These are phyloP conservation scores for Brassica hybrid DNA, from an alignment of 441 rosid genomes.

Conservation along the genomic window DNA sequence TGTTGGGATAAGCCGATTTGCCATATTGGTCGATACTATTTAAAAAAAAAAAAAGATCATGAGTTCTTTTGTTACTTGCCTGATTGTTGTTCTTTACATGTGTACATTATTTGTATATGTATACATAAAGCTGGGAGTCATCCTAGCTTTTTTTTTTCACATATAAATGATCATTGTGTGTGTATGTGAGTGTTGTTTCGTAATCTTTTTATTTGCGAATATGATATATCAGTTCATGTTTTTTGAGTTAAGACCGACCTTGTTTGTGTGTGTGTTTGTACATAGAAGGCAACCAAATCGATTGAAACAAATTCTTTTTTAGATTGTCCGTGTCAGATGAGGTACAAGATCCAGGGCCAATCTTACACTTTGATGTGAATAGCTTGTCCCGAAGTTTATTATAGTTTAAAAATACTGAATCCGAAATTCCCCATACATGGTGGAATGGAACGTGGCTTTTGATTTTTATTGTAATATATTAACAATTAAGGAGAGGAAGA, in stretches of 20 bases:
- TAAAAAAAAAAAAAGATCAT: not conserved
- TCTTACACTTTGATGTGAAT: slow-evolving; percentile 16
- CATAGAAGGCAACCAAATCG: slow-evolving; percentile 11
- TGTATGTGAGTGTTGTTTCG: slow-evolving; percentile 8
- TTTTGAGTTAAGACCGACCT: not conserved
- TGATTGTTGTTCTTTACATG: slow-evolving; percentile 18
- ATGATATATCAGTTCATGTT: not conserved
- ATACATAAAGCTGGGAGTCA: slow-evolving; percentile 12
- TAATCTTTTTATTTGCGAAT: slow-evolving; percentile 13
- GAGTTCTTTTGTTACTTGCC: slow-evolving; percentile 13
- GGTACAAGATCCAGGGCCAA: not conserved
- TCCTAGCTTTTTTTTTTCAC: not conserved
- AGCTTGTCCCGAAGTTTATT: slow-evolving; percentile 2
- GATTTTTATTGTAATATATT: not conserved
- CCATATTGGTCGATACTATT: slow-evolving; percentile 8
- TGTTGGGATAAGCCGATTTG: slow-evolving; percentile 14
- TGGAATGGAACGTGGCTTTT: slow-evolving; percentile 32
- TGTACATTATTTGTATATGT: slow-evolving; percentile 34
- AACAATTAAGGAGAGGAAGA: not conserved
- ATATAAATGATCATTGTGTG: slow-evolving; percentile 22
- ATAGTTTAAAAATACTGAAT: not conserved
- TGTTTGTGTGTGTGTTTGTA: slow-evolving; percentile 9
- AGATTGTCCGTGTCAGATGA: not conserved
- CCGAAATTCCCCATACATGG: slow-evolving; percentile 26
- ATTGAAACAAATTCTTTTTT: not conserved